phyloP scores from a whole-genome alignment of 306 rosid species.

The Lagenaria siceraria region DNA sequence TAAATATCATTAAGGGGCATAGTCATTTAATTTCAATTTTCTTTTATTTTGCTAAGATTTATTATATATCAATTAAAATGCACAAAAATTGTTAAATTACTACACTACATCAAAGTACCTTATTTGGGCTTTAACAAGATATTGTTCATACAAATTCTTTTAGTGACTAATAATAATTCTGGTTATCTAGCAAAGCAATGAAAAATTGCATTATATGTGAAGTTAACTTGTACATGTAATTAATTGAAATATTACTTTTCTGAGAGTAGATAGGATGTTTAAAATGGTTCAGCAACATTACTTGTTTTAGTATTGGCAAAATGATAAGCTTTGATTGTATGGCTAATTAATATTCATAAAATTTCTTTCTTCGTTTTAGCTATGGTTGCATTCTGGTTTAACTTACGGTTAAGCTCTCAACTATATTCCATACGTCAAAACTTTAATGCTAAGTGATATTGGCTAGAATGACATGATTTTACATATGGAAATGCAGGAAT shows the following conservation, averaged over 20 bases:
- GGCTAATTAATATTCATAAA: background rate
- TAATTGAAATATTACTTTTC: background rate
- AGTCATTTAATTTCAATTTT: too few species aligned
- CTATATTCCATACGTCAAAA: background rate
- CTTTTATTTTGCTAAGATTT: too few species aligned
- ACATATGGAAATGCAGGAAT: slow-evolving; percentile 43
- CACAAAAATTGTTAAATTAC: background rate
- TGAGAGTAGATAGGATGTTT: background rate
- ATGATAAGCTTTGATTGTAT: background rate
- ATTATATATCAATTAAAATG: background rate
- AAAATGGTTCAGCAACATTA: background rate
- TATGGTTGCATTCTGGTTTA: background rate
- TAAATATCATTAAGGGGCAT: too few species aligned
- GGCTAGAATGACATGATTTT: background rate
- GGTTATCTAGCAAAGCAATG: background rate
- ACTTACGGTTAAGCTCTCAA: background rate
- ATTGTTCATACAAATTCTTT: background rate
- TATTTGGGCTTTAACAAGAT: background rate
- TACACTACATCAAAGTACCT: background rate
- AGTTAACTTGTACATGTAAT: background rate
- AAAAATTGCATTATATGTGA: background rate
- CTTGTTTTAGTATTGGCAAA: background rate
- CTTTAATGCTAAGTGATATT: background rate
- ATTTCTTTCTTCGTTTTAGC: background rate
- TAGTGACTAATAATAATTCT: background rate